Evolutionary conservation across 2,329 filamentous ascomycete genomes (phyloP), one percentile per base, ranked within the genome.

Genomic region (Myotisia sp.): DNA sequence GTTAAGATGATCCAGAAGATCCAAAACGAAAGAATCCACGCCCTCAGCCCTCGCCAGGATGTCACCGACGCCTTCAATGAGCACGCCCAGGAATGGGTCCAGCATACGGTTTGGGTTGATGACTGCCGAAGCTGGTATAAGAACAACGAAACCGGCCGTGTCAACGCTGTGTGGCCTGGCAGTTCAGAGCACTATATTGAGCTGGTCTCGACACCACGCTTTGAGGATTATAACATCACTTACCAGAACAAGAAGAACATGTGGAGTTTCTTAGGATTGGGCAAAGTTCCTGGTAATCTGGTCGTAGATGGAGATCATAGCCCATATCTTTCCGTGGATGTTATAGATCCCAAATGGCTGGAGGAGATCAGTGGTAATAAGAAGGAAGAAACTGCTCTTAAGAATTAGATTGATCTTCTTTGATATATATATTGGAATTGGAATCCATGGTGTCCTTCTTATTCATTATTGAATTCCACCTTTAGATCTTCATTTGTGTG

Each of bases 91-190:
- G 44, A 52, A 37, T 51, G 53, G 33, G 41, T 54, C 26, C 48
- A 52, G 34, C 47, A 46, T 8, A 52, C 49, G 9, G 47, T 51
- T 0, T 56, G 50, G 48, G 36, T 44, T 1, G 44, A 42, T 9
- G 40, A 41, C 9, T 55, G 51, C 23, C 41, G 44, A 2, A 45
- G 44, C 14, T 54, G 50, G 51, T 54, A 54, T 30, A 51, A 52
- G 31, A 47, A 48, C 16, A 46, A 47, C 19, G 48, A 45, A 22
- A 64, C 59, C 1, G 62, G 60, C n/a, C 50, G 60, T 4, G 60
- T 65, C 26, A 54, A 50, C 48, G 62, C 64, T 3, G 51, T 70
- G 1, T 70, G 60, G 59, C 66, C 67, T 0, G 68, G 67, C 3
- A 61, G 56, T 3, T 63, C 59, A 0, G 55, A 70, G 26, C 65